Evolutionary conservation across 2,329 filamentous ascomycete species (phyloP).

Genomic region (Penicillium sp.): DNA sequence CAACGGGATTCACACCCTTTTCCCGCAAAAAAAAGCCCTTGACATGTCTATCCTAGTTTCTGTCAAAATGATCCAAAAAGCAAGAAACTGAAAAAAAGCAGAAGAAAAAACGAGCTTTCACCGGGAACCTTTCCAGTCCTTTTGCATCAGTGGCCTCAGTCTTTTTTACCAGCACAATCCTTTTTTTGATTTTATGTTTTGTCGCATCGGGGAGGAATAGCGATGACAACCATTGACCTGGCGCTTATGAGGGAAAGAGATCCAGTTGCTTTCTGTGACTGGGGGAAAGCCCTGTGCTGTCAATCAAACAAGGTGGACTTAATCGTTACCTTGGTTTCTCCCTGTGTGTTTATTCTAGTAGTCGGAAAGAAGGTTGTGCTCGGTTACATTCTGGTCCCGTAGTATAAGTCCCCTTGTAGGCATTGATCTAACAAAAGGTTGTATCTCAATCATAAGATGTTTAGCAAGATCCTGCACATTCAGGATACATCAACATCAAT

Average conservation of each 20-base stretch:
- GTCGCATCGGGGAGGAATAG: conserved; percentile 45
- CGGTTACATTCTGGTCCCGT: conserved; percentile 33
- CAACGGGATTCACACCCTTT: conserved; percentile 29
- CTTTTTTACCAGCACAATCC: conserved; percentile 30
- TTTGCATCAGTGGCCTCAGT: conserved; percentile 36
- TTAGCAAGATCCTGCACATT: neutral
- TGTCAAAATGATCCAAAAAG: conserved; percentile 42
- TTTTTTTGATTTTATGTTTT: conserved; percentile 38
- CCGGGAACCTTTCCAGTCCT: conserved; percentile 38
- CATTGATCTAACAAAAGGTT: neutral
- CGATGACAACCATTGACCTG: conserved; percentile 62
- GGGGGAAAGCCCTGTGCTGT: conserved; percentile 99
- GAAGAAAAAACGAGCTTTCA: conserved; percentile 42
- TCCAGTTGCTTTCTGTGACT: conserved; percentile 60
- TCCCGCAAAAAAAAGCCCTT: conserved; percentile 36
- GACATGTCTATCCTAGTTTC: conserved; percentile 50
- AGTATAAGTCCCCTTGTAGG: neutral
- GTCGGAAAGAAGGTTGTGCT: conserved; percentile 45
- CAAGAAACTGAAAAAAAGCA: conserved; percentile 43
- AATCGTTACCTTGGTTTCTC: conserved; percentile 74
- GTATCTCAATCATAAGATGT: neutral
- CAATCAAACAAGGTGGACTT: conserved; percentile 79
- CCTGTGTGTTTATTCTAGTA: conserved; percentile 47
- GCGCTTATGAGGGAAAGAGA: conserved; percentile 99
- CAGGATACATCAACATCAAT: neutral